A percentile compares a stretch with the other conserved stretches of the same genome.
These are phyloP conservation scores for Arthrobotrys conoides DNA, from an alignment of 2,329 filamentous ascomycete species.

Conservation along the genomic window DNA sequence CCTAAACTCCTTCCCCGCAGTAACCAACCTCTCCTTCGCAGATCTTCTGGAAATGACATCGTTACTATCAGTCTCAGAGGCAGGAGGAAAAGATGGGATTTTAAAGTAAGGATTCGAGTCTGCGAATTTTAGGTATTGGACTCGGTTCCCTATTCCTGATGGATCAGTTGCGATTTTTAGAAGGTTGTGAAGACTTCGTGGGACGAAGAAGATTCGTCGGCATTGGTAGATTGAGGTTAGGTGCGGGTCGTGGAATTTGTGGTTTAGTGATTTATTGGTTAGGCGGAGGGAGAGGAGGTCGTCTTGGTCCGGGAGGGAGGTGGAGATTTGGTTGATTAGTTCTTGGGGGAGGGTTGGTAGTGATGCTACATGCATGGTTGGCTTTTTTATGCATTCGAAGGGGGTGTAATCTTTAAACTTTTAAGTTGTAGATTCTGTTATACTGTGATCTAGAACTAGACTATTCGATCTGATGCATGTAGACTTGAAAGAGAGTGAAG, in stretches of 20 bases:
- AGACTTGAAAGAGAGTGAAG: too few species aligned
- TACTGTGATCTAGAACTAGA: too few species aligned
- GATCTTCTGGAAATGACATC: too few species aligned
- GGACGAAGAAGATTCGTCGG: not conserved
- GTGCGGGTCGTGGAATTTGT: not conserved
- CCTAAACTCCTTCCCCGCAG: not conserved
- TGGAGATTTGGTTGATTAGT: not conserved
- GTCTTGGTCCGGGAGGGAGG: not conserved
- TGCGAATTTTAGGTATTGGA: not conserved
- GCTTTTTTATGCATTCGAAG: not conserved
- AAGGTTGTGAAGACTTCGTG: slow-evolving; percentile 22
- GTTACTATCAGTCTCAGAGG: too few species aligned
- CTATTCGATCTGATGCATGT: too few species aligned
- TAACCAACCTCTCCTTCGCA: too few species aligned
- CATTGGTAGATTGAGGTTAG: slow-evolving; percentile 18
- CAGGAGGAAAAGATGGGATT: not conserved
- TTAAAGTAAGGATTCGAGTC: not conserved
- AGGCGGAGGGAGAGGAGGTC: not conserved
- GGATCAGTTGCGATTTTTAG: slow-evolving; percentile 8
- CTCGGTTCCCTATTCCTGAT: not conserved
- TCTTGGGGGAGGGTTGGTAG: not conserved
- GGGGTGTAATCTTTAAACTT: too few species aligned
- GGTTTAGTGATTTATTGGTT: not conserved
- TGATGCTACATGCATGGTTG: not conserved
- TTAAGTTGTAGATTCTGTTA: too few species aligned